Conservation (phyloP, 345 rosid species). For the Orychophragmus violaceus region DNA sequence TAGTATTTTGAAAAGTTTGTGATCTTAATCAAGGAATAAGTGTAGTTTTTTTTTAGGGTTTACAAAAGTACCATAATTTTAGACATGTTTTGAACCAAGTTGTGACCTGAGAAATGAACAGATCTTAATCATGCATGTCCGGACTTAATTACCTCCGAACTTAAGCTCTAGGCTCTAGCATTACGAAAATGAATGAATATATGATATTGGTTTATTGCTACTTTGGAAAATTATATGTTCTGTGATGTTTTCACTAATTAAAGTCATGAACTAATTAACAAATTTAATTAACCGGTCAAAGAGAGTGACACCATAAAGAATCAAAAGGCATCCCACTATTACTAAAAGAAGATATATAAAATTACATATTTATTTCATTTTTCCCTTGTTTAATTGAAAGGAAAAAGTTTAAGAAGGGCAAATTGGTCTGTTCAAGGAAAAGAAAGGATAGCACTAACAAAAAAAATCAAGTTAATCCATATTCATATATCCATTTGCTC, state of each 20-base stretch:
- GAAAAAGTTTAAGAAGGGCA: slow-evolving; percentile 10
- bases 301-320: slow-evolving; percentile 23
- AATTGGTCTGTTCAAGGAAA: neutral
- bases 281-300: slow-evolving; percentile 23
- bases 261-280: neutral
- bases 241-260: neutral
- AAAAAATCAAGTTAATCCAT: too few relatives aligned
- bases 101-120: neutral
- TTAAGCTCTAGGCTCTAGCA: too few relatives aligned
- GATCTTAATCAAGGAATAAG: neutral
- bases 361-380: neutral
- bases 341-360: slow-evolving; percentile 13
- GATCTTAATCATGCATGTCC: too few relatives aligned
- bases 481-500: slow-evolving; percentile 19
- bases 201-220: neutral
- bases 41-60: too few relatives aligned
- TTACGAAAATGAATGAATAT: neutral
- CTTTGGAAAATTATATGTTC: neutral
- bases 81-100: neutral
- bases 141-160: neutral
- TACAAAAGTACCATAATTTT: too few relatives aligned
- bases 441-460: too few relatives aligned
- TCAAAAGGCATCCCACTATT: slow-evolving; percentile 15
- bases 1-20: neutral
- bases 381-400: neutral